Conservation (phyloP, 768 basidiomycete species). For the Kwoniella bestiolae region DNA sequence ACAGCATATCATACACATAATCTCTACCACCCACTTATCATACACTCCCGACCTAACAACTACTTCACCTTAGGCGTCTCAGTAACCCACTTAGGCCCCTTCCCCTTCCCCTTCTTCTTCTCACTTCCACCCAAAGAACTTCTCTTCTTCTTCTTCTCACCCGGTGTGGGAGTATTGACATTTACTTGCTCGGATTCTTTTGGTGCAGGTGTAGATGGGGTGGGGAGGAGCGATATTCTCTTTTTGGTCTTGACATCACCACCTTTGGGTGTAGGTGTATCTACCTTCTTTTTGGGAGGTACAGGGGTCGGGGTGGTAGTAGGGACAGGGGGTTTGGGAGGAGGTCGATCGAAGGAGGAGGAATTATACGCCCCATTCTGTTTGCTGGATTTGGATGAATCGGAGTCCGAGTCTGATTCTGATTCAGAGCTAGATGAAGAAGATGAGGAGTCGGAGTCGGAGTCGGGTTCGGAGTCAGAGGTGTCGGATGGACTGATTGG, state of each 20-base stretch:
- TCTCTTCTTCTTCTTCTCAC: conserved; percentile 14
- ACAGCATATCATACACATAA: too few species aligned
- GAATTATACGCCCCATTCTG: too few species aligned
- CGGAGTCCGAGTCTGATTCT: background rate
- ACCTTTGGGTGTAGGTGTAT: background rate
- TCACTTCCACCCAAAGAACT: background rate
- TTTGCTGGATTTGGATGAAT: too few species aligned
- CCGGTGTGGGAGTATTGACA: background rate
- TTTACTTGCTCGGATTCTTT: too few species aligned
- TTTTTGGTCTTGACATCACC: background rate
- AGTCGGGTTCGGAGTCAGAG: background rate
- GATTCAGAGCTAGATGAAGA: background rate
- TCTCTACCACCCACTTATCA: too few species aligned
- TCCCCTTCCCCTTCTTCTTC: conserved; percentile 1
- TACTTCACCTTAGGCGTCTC: conserved; percentile 21
- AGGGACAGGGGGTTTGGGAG: background rate
- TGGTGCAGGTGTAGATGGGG: background rate
- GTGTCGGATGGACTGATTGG: background rate
- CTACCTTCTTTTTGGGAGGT: background rate
- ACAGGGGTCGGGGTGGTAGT: too few species aligned
- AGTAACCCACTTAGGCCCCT: conserved; percentile 23
- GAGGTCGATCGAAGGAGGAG: conserved; percentile 5
- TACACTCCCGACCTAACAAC: too few species aligned
- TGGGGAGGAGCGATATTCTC: background rate
- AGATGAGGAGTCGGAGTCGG: background rate